A percentile compares a stretch with the other conserved stretches of the same genome.
Evolutionary conservation across 495 filamentous ascomycete genomes (phyloP).

Genomic region (Daldinia concentrica): DNA sequence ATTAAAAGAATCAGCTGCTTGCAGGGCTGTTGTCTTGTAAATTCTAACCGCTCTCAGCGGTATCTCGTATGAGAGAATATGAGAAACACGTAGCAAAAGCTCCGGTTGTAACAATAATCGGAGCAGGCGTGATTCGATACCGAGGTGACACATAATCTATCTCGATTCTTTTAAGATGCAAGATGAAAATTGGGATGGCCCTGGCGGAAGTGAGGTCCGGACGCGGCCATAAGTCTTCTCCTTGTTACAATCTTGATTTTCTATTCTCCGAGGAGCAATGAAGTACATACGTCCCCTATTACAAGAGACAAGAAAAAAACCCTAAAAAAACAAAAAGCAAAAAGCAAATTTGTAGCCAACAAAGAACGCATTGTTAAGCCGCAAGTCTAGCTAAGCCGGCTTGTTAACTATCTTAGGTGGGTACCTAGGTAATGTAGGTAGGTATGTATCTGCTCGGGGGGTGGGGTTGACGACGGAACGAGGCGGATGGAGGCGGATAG

Average conservation of each 20-base stretch:
- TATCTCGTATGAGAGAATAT: neutral
- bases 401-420: too few relatives aligned
- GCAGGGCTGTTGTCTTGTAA: slow-evolving; percentile 6
- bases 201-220: slow-evolving; percentile 23
- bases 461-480: too few relatives aligned
- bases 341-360: neutral
- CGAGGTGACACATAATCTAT: slow-evolving; percentile 11
- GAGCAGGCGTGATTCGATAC: neutral
- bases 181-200: slow-evolving; percentile 1
- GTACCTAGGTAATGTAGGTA: too few relatives aligned
- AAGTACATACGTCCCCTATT: neutral
- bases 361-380: neutral
- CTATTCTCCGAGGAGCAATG: neutral
- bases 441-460: neutral
- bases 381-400: neutral
- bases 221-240: neutral
- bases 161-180: slow-evolving; percentile 9
- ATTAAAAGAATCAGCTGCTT: slow-evolving; percentile 5
- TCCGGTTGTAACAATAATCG: slow-evolving; percentile 24
- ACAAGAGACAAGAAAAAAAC: neutral
- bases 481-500: slow-evolving; percentile 26
- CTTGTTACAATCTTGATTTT: neutral
- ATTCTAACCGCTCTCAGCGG: neutral
- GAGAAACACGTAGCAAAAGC: slow-evolving; percentile 35
- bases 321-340: neutral